Base-by-base conservation (phyloP, 2,329 filamentous ascomycete species). In the Ascochyta viciae-villosae region DNA sequence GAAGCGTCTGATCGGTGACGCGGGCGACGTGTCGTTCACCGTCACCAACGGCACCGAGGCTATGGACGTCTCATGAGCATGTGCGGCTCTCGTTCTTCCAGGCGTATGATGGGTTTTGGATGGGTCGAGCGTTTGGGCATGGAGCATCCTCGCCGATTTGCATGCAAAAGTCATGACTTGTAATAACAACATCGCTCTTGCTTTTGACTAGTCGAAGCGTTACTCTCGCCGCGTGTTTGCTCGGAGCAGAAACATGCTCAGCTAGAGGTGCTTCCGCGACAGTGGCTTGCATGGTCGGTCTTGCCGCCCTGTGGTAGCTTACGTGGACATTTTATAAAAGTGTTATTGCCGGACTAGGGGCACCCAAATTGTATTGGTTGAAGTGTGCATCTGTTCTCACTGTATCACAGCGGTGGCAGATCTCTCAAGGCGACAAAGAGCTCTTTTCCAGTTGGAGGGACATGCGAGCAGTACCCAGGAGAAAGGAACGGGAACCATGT, bases 1-100 rank as follows among this genome's bases (percentile, higher is more conserved):
- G 81, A 94, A 93, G 81, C 86, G 93, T 37, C 87, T 99, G 62
- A 97, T 99, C 74, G 91, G 92, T 60, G 89, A 96, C 60, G 87
- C 89, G 59, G 95, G 95, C 24, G 82, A 80, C 23, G 94, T 96
- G 26, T 90, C 88, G 58, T 87, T 98, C 69, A 73, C 77, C 1
- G 70, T 74, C 50, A 71, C 76, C 3, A 83, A 85, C 67, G 87
- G 84, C 34, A 64, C 67, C 24, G 88, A 90, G 75, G 85, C 84
- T 1, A 90, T 91, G 88, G 88, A 91, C 64, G 80, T 87, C 42
- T 87, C 86, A 52, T 87, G 64, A 63, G 37, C 24, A 7, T 22
- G 23, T 31, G 26, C 42, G 46, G 54, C 16, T 49, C 39, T 58
- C 49, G 29, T 37, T 51, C 33, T 41, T 55, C 27, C 39, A 33